Conservation (phyloP, 805 yeast genomes). For the Wickerhamiella allomyrinae region DNA sequence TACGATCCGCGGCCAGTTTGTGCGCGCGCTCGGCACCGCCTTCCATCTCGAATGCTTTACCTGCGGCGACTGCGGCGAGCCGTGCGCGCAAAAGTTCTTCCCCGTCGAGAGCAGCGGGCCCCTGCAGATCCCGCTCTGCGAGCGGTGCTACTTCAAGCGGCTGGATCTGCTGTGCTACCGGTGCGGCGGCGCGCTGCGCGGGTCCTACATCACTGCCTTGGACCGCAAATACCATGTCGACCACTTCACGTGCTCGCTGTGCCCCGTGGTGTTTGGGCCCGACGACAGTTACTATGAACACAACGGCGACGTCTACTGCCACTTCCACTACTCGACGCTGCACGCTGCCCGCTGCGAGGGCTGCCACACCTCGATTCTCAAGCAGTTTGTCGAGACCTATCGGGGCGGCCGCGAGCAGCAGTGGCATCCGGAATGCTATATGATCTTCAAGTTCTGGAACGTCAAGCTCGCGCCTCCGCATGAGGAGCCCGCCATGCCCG, state of each 20-base stretch:
- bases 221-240: slow-evolving; percentile 88
- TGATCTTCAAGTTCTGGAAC: slow-evolving; percentile 95
- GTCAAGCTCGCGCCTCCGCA: slow-evolving; percentile 41
- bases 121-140: slow-evolving; percentile 51
- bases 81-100: slow-evolving; percentile 77
- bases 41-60: slow-evolving; percentile 81
- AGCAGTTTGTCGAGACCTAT: slow-evolving; percentile 85
- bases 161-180: slow-evolving; percentile 73
- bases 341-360: slow-evolving; percentile 89
- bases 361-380: slow-evolving; percentile 77
- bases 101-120: slow-evolving; percentile 43
- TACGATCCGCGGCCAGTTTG: slow-evolving; percentile 57
- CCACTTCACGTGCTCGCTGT: slow-evolving; percentile 83
- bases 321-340: slow-evolving; percentile 74
- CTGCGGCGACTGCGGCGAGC: slow-evolving; percentile 70
- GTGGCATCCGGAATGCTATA: slow-evolving; percentile 99
- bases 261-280: slow-evolving; percentile 73
- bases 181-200: slow-evolving; percentile 75
- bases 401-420: slow-evolving; percentile 86
- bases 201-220: slow-evolving; percentile 86
- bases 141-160: slow-evolving; percentile 78
- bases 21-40: slow-evolving; percentile 65
- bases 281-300: slow-evolving; percentile 89
- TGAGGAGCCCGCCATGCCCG: not conserved
- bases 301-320: slow-evolving; percentile 71